These are phyloP conservation scores for Daldinia sp. DNA, from an alignment of 2,329 filamentous ascomycete species.

Conservation along the genomic window DNA sequence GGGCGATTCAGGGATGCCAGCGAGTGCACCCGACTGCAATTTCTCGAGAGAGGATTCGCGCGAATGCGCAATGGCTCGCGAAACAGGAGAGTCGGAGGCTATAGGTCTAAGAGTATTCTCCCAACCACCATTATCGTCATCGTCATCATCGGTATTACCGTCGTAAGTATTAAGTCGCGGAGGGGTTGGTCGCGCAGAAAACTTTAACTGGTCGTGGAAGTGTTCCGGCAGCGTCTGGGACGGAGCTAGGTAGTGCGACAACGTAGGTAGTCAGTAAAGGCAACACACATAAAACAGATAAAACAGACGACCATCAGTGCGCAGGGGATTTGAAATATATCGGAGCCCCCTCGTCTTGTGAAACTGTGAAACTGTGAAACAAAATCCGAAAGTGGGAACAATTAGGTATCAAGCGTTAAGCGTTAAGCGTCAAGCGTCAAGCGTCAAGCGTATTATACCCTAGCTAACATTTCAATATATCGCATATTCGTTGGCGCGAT, in stretches of 20 bases:
- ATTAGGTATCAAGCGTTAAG: slow-evolving; percentile 26
- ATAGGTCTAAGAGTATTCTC: slow-evolving; percentile 60
- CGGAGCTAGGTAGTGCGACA: slow-evolving; percentile 56
- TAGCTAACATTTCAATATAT: slow-evolving; percentile 7
- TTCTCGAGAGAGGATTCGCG: slow-evolving; percentile 68
- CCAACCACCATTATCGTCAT: slow-evolving; percentile 52
- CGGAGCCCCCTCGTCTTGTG: slow-evolving; percentile 43
- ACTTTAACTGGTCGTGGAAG: slow-evolving; percentile 60
- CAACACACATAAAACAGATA: background rate
- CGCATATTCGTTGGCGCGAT: slow-evolving; percentile 6
- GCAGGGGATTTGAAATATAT: slow-evolving; percentile 22
- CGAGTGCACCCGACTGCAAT: slow-evolving; percentile 49
- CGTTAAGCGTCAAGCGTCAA: slow-evolving; percentile 16
- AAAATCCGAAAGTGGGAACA: slow-evolving; percentile 37
- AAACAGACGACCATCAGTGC: slow-evolving; percentile 31
- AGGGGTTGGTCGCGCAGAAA: slow-evolving; percentile 59
- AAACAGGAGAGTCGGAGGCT: slow-evolving; percentile 51
- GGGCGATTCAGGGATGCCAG: slow-evolving; percentile 47
- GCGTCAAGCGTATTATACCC: slow-evolving; percentile 10
- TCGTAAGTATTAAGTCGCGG: slow-evolving; percentile 61
- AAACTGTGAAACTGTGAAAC: slow-evolving; percentile 47
- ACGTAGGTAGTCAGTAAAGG: slow-evolving; percentile 38
- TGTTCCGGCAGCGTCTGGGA: slow-evolving; percentile 68
- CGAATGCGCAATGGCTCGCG: slow-evolving; percentile 59
- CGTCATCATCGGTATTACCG: slow-evolving; percentile 50